Evolutionary conservation across 129 eudicot species (phyloP), one percentile per base, ranked within the genome.

Genomic region (Artemisia tridentata): DNA sequence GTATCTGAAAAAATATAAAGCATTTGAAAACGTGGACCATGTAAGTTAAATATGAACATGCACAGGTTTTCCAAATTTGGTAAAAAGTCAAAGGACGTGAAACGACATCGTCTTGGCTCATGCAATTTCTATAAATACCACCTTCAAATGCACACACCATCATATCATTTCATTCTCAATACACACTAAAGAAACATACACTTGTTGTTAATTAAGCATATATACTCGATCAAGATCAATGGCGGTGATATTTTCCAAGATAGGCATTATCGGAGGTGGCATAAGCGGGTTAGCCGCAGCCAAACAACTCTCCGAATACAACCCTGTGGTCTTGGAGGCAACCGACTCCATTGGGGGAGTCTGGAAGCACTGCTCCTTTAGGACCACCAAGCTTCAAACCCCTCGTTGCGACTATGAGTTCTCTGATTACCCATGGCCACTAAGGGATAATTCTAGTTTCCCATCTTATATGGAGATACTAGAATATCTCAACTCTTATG

Each of bases 211-310:
- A 58, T 58, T 58, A 19, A 13, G 17, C 64, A 23, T 5, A 49
- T 11, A 20, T 21, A 12, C n/a, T 18, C 0, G 8, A 1, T 5
- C 1, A 0, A 11, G 21, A 59, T 59, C 65, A 63, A 80, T 82
- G 90, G 77, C 88, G 1, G 12, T 79, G 49, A 64, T 71, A 20
- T 56, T 68, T 43, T 82, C 90, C n/a, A 82, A 82, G 74, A 90
- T 93, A 43, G 99, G 96, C 67, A 93, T 93, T 3, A 77, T 93
- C 16, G 99, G 99, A 57, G 97, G 83, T 56, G 99, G 99, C 58
- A 93, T 93, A 31, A 93, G 99, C 48, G 99, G 99, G 55, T 62
- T 93, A 64, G 97, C 99, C 3, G 97, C 99, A 0, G 96, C 99
- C 12, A 93, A 93, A 78, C 93, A 93, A 71, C 92, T 93, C 18